Base-by-base conservation (phyloP, 805 yeast genomes). In the Lipomyces sp. region DNA sequence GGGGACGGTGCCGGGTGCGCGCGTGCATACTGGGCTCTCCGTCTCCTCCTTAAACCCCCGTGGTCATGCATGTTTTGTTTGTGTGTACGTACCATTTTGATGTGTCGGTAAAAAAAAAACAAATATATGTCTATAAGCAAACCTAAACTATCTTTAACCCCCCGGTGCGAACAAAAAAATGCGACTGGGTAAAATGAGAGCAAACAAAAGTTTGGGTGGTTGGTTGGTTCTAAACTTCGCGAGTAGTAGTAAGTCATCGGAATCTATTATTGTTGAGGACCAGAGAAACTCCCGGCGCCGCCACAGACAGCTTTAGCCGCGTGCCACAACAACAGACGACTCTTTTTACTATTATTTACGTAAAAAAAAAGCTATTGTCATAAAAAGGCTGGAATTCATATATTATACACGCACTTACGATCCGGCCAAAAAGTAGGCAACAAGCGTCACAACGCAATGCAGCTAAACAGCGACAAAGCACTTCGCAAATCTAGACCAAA, bases 351-450 rank as follows among this genome's bases (percentile, higher is more conserved):
- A 15, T 42, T 42, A 42, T 24, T 37, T 42, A 24, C 6, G 1
- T n/a, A 11, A 42, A 42, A 6, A 42, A 42, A 1, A 42, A 37
- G 15, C 15, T 15, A 11, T 42, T 7, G n/a, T 42, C 15, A n/a
- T 15, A 42, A 42, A 42, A 42, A 42, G 8, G 48, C 48, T n/a
- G 48, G 24, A 42, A n/a, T 42, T 42, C 48, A 5, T 42, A 15
- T 42, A 42, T n/a, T 42, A 42, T 42, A 42, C 48, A 24, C 24
- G n/a, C 48, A 37, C 15, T 37, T 7, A 42, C 15, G n/a, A 42
- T 42, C 48, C 29, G 48, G 24, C n/a, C 48, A 42, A 42, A 29
- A 42, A 24, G 39, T 24, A 57, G 53, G 45, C 34, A 42, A 37
- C n/a, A 35, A 24, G 2, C 29, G 13, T 37, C 48, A 24, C 48